phyloP scores from a whole-genome alignment of 208 protist genomes.

The Wallacemonas rigidus region DNA sequence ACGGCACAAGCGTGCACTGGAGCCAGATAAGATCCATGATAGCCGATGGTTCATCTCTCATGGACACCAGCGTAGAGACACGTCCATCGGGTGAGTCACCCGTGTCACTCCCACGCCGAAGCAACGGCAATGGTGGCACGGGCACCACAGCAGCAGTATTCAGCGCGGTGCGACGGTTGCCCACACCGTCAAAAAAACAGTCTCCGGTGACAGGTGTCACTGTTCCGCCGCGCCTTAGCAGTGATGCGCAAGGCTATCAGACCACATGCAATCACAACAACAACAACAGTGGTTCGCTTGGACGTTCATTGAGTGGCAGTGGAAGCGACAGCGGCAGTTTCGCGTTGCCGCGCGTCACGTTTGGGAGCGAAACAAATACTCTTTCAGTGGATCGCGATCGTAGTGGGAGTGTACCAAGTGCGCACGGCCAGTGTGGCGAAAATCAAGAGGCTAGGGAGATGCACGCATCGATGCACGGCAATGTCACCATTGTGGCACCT shows the following conservation, averaged over 20 bases:
- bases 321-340: conserved; percentile 9
- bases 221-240: background rate
- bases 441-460: background rate
- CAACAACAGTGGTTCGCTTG: background rate
- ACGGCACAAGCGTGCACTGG: conserved; percentile 27
- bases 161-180: conserved; percentile 10
- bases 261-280: background rate
- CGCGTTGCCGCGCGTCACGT: conserved; percentile 11
- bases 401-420: background rate
- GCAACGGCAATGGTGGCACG: background rate
- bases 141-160: background rate
- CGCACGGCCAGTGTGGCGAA: background rate
- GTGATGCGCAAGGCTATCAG: background rate
- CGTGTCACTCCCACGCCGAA: background rate
- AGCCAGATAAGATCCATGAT: conserved; percentile 22
- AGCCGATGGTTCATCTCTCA: conserved; percentile 8
- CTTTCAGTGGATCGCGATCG: conserved; percentile 5
- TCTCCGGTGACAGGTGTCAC: background rate
- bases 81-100: conserved; percentile 11
- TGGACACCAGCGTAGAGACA: conserved; percentile 6
- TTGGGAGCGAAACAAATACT: background rate
- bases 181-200: conserved; percentile 6
- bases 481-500: background rate
- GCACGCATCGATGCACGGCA: too few relatives aligned
- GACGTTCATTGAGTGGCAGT: conserved; percentile 1